Percentiles rank a stretch among this genome's conserved stretches.
Conservation (phyloP, 768 basidiomycete species). For the Boletus reticuloceps region DNA sequence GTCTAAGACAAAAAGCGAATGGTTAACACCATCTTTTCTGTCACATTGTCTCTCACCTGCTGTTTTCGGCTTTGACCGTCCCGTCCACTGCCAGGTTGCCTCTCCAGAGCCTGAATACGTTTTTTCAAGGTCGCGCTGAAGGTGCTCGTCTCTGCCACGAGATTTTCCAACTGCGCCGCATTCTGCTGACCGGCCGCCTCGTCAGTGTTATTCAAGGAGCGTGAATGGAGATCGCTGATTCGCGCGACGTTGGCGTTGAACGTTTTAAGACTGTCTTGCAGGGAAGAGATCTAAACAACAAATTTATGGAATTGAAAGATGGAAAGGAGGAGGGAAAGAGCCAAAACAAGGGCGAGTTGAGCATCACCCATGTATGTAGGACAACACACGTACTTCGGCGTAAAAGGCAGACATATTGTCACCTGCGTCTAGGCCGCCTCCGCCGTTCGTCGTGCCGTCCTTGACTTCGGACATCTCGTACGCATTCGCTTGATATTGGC, state of each 20-base stretch:
- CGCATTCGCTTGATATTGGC: constrained; percentile 43
- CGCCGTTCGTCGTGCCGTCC: constrained; percentile 50
- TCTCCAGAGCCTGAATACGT: constrained; percentile 69
- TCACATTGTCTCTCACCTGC: constrained; percentile 46
- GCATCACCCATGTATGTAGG: background rate
- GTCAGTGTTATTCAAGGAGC: constrained; percentile 74
- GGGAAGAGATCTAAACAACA: constrained; percentile 57
- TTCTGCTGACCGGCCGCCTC: constrained; percentile 62
- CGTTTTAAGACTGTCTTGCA: constrained; percentile 66
- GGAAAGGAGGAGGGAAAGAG: background rate
- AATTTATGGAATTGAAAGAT: background rate
- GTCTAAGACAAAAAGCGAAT: constrained; percentile 37
- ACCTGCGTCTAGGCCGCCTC: constrained; percentile 36
- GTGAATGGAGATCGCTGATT: constrained; percentile 72
- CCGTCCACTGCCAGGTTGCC: constrained; percentile 58
- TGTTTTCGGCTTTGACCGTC: constrained; percentile 75
- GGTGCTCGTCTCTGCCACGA: constrained; percentile 69
- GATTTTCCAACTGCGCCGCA: constrained; percentile 60
- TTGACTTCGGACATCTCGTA: constrained; percentile 75
- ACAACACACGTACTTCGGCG: constrained; percentile 53
- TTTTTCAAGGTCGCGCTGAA: constrained; percentile 68
- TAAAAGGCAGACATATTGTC: constrained; percentile 73
- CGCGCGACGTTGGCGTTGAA: constrained; percentile 69
- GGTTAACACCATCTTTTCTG: constrained; percentile 14
- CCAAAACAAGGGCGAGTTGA: background rate